Percentiles rank a stretch among this genome's conserved stretches.
phyloP scores from a whole-genome alignment of 148 eudicot genomes.

The Rhododendron ovatum region DNA sequence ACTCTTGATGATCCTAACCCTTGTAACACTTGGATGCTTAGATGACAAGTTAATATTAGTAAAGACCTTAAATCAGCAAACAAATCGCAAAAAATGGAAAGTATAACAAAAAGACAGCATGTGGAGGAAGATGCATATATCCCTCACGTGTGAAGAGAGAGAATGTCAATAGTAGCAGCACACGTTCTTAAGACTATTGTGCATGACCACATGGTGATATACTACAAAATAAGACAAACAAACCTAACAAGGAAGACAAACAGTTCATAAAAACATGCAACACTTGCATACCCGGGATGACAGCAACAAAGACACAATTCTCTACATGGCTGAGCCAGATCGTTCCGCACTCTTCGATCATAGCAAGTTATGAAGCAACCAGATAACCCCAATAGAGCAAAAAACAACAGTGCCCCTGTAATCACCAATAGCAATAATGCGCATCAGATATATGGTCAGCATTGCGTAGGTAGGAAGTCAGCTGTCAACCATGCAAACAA shows the following conservation, averaged over 20 bases:
- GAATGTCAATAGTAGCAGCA: not conserved
- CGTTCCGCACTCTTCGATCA: conserved; percentile 85
- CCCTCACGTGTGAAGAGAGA: not conserved
- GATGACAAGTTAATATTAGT: not conserved
- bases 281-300: conserved; percentile 66
- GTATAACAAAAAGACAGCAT: not conserved
- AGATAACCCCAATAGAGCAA: conserved; percentile 82
- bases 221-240: not conserved
- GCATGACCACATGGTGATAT: not conserved
- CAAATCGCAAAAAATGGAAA: not conserved
- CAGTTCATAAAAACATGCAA: conserved; percentile 9
- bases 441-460: not conserved
- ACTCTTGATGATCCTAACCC: not conserved
- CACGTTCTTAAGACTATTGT: not conserved
- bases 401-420: conserved; percentile 86
- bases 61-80: not conserved
- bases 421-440: conserved; percentile 5
- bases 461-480: not conserved
- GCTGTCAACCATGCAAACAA: not conserved
- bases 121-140: not conserved
- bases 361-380: conserved; percentile 94
- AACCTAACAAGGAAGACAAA: not conserved
- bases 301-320: conserved; percentile 97
- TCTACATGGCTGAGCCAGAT: conserved; percentile 94
- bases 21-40: not conserved